Base-by-base conservation (phyloP, 2,329 filamentous ascomycete species). In the Fusarium sp. region DNA sequence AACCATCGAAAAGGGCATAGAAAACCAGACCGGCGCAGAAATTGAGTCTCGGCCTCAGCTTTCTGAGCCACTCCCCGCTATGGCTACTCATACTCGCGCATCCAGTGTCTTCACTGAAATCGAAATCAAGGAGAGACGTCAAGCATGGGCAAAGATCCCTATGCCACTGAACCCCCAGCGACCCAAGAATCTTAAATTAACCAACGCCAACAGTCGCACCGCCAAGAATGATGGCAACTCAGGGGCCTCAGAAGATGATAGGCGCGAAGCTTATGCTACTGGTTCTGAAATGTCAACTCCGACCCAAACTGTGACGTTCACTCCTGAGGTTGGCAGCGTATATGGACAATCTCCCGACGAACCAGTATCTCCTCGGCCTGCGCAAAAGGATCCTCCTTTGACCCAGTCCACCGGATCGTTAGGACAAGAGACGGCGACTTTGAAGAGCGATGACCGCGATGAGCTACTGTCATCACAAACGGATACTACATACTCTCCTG, bases 131-230 rank as follows among this genome's bases (percentile, higher is more conserved):
- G 71, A 69, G 41, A 75, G 79, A 58, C 75, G 70, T 63, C 70
- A 74, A 72, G 74, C 72, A 54, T 79, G 77, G 77, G 71, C 78
- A 73, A 79, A 73, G 59, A 80, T 80, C 67, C 65, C 75, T 41
- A 76, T 79, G 77, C 79, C 79, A 46, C 61, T 78, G 57, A 66
- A 73, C 59, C 75, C 68, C 52, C 71, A 55, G 41, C 71, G 70
- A 51, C n/a, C 56, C 20, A 68, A 63, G 24, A 46, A 51, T 18
- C 20, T 57, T 24, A 64, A 63, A 14, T 51, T 61, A 34, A 56
- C 44, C 7, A 61, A 64, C 49, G 14, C 25, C 7, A 47, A 37
- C 29, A 57, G 24, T 41, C 47, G 25, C 45, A 40, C 49, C 6
- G 27, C 22, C 25, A 53, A 68, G 30, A 16, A 25, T 46, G 46